Base-by-base conservation (phyloP, 2,329 filamentous ascomycete species). In the Fusarium sp. region DNA sequence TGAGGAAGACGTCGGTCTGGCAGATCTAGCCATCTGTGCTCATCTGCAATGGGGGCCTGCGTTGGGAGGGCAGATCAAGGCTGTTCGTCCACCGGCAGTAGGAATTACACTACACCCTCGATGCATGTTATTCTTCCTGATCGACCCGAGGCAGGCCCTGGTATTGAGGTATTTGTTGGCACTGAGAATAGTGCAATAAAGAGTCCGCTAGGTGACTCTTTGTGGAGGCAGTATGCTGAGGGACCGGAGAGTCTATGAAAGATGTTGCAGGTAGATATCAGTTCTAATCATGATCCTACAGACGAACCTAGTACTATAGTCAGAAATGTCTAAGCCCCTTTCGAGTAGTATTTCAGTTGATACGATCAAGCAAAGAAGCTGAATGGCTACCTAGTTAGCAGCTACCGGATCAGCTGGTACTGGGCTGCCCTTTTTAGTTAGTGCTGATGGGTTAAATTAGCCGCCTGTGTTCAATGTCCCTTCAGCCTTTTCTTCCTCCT, bases 1-100 rank as follows among this genome's bases (percentile, higher is more conserved):
- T 1, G 53, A 57, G 11, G 45, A 57, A 0, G 23, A 50, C 0
- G 38, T 29, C 9, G 52, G 38, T 2, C 29, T 57, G 1, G 54
- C 54, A 11, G 54, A 57, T 6, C n/a, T 57, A 6, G 54, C 54
- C 2, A 41, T 57, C 1, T 19, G 44, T 2, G 46, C 57, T 2
- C 45, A 57, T 4, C 42, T 57, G 2, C 48, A 52, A n/a, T 57
- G 54, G 54, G 54, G 54, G 2, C 29, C 53, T n/a, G 53, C 23
- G 0, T 13, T 57, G 2, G 54, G 54, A 0, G 29, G 6, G 1
- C 25, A 4, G 1, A 38, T 57, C 1, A 41, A 57, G 2, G 54
- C 54, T 6, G 17, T 57, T 27, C 38, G 54, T 11, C 44, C 53
- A 1, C 54, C 54, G 0, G 52, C 36, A 2, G 46, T 31, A 3